Conservation (phyloP, 1,284 basidiomycete species). For the Phellopilus nigrolimitatus region DNA sequence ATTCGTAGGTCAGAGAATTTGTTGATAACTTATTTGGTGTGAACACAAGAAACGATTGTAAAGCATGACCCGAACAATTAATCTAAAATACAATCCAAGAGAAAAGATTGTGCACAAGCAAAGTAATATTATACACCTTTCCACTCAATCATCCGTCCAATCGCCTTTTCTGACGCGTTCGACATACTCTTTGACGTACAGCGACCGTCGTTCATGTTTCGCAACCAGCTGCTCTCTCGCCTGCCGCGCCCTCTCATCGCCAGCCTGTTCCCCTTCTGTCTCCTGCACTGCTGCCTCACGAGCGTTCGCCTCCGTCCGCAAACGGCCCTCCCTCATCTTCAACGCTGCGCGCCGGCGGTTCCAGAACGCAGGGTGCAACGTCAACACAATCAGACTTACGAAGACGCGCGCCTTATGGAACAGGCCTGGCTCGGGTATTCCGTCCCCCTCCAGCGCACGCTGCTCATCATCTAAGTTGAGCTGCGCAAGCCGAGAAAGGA, state of each 20-base stretch:
- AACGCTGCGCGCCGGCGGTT: constrained; percentile 59
- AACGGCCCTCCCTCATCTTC: constrained; percentile 57
- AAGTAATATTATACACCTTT: background rate
- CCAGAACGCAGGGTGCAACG: constrained; percentile 72
- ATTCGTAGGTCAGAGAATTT: constrained; percentile 9
- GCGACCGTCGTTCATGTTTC: constrained; percentile 46
- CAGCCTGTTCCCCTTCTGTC: constrained; percentile 30
- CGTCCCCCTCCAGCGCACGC: constrained; percentile 37
- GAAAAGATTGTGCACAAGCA: background rate
- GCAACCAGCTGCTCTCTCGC: constrained; percentile 40
- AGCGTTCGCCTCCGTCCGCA: constrained; percentile 61
- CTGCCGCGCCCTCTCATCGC: constrained; percentile 29
- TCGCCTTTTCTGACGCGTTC: constrained; percentile 58
- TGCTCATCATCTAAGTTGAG: constrained; percentile 56
- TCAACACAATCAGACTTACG: constrained; percentile 50
- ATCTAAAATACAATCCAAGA: no score
- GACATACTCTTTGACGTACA: constrained; percentile 64
- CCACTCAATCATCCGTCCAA: constrained; percentile 61
- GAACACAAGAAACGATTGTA: no score
- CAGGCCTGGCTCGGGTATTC: constrained; percentile 37
- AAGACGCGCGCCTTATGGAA: constrained; percentile 52
- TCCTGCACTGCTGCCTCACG: constrained; percentile 34
- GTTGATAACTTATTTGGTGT: no score
- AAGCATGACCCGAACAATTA: no score
- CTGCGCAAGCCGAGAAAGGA: constrained; percentile 52